Percentiles rank a stretch among this genome's conserved stretches.
Conservation (phyloP, 257 asterid genomes). For the Salvia splendens region DNA sequence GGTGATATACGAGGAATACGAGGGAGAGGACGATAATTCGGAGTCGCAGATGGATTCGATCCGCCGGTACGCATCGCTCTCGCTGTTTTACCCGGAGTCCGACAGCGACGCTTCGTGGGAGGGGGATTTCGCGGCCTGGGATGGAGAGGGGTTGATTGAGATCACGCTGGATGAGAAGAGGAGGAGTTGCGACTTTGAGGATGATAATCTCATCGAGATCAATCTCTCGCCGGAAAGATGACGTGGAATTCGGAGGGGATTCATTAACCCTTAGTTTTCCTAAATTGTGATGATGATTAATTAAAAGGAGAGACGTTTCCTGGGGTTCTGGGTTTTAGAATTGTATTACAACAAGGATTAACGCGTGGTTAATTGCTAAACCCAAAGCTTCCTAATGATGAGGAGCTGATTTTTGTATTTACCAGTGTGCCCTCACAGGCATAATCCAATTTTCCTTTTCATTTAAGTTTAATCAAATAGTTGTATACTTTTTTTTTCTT, state of each 20-base stretch:
- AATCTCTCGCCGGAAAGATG: slow-evolving; percentile 57
- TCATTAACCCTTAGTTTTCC: slow-evolving; percentile 28
- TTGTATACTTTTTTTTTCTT: background rate
- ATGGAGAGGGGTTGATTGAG: slow-evolving; percentile 73
- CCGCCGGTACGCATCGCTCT: slow-evolving; percentile 62
- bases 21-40: slow-evolving; percentile 51
- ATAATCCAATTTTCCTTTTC: background rate
- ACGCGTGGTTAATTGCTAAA: slow-evolving; percentile 37
- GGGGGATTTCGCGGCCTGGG: slow-evolving; percentile 42
- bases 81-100: slow-evolving; percentile 80
- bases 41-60: slow-evolving; percentile 45
- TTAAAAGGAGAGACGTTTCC: slow-evolving; percentile 32
- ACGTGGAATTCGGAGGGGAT: slow-evolving; percentile 31
- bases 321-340: slow-evolving; percentile 48
- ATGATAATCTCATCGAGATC: slow-evolving; percentile 83
- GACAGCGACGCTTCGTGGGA: slow-evolving; percentile 74
- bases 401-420: slow-evolving; percentile 8
- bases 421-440: slow-evolving; percentile 10
- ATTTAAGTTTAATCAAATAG: background rate
- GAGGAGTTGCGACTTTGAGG: slow-evolving; percentile 49
- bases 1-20: slow-evolving; percentile 73
- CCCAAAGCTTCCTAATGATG: slow-evolving; percentile 32
- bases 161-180: slow-evolving; percentile 58
- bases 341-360: slow-evolving; percentile 36
- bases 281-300: slow-evolving; percentile 27